phyloP scores from a whole-genome alignment of 371 early-diverging fungal species.

The Haplosporangium sp. region DNA sequence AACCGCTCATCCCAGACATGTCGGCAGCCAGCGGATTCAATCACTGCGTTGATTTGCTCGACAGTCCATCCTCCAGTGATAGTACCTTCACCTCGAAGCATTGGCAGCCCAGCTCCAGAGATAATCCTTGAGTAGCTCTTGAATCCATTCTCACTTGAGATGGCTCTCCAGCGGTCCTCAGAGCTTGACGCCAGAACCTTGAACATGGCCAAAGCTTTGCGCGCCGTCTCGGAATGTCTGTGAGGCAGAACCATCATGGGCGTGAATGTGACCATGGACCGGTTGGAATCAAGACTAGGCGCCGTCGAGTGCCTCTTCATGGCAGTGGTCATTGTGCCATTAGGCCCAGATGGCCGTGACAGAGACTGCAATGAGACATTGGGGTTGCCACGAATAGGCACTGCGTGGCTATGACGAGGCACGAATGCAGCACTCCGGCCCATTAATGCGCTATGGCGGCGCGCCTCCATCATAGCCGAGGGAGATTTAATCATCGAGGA shows the following conservation, averaged over 20 bases:
- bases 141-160: conserved; percentile 58
- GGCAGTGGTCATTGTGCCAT: conserved; percentile 19
- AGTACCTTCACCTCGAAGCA: conserved; percentile 63
- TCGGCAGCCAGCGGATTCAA: conserved; percentile 41
- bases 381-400: conserved; percentile 48
- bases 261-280: conserved; percentile 18
- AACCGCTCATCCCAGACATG: conserved; percentile 65
- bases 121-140: conserved; percentile 61
- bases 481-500: conserved; percentile 42
- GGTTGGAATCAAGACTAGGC: conserved; percentile 44
- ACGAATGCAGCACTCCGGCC: conserved; percentile 27
- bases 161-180: conserved; percentile 62
- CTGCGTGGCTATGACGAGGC: conserved; percentile 39
- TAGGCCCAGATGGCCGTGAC: conserved; percentile 43
- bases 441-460: conserved; percentile 34
- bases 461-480: conserved; percentile 53
- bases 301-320: conserved; percentile 45
- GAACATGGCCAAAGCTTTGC: conserved; percentile 51
- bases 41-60: conserved; percentile 59
- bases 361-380: conserved; percentile 49
- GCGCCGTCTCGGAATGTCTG: conserved; percentile 38
- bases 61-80: conserved; percentile 64
- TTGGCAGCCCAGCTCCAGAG: conserved; percentile 61
- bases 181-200: conserved; percentile 57
- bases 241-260: conserved; percentile 43